Percentiles rank a stretch among this genome's conserved stretches.
Conservation (phyloP, 2,329 filamentous ascomycete species). For the Harringtonia aguacate region DNA sequence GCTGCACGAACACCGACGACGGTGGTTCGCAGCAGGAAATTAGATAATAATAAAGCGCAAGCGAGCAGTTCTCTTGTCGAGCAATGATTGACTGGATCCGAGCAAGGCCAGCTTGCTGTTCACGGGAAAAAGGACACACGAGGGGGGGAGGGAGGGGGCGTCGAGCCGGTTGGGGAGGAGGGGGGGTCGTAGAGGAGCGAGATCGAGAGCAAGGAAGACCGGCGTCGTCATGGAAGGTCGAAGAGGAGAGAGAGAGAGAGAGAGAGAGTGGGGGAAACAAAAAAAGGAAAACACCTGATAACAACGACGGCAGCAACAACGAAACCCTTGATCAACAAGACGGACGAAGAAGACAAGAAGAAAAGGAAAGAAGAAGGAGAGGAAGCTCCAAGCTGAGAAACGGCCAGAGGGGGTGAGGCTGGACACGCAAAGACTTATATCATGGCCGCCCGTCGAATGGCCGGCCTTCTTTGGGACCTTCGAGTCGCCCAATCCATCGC, state of each 20-base stretch:
- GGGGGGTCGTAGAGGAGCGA: neutral
- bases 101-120: slow-evolving; percentile 51
- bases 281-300: slow-evolving; percentile 7
- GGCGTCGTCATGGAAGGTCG: neutral
- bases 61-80: neutral
- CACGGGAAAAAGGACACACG: neutral
- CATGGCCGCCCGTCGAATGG: slow-evolving; percentile 32
- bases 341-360: slow-evolving; percentile 19
- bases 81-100: slow-evolving; percentile 36
- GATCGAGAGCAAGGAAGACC: neutral
- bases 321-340: slow-evolving; percentile 23
- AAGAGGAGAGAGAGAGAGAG: neutral
- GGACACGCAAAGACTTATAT: slow-evolving; percentile 44
- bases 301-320: slow-evolving; percentile 14
- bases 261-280: slow-evolving; percentile 1
- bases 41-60: slow-evolving; percentile 7
- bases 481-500: no score
- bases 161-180: slow-evolving; percentile 4
- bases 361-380: neutral
- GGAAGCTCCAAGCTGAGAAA: neutral
- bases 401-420: neutral
- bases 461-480: slow-evolving; percentile 17
- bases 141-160: slow-evolving; percentile 1
- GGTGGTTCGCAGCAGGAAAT: slow-evolving; percentile 10
- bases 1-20: neutral